These are phyloP conservation scores for Amanita muscaria DNA, from an alignment of 768 basidiomycete genomes.

Conservation along the genomic window DNA sequence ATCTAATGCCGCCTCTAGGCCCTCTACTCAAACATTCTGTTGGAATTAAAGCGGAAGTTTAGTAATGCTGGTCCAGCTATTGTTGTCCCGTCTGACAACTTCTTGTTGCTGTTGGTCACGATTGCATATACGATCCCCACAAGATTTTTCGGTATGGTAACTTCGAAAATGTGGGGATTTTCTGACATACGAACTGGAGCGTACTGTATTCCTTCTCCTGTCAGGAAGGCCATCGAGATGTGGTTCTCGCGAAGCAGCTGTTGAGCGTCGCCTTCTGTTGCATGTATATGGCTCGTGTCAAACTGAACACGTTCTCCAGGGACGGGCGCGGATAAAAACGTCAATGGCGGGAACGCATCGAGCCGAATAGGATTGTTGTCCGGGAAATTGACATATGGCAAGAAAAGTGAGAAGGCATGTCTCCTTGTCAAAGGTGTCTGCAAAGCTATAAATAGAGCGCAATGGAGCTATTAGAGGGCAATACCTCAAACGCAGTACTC, in stretches of 20 bases:
- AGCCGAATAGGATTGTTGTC: not conserved
- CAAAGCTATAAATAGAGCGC: not conserved
- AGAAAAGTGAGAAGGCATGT: slow-evolving; percentile 1
- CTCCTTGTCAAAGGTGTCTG: slow-evolving; percentile 5
- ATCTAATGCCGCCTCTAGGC: too few relatives aligned
- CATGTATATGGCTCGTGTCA: not conserved
- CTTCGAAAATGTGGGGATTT: not conserved
- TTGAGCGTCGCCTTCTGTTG: not conserved
- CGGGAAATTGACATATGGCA: not conserved
- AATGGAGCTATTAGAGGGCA: slow-evolving; percentile 12
- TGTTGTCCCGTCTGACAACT: slow-evolving; percentile 36
- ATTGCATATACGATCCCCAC: slow-evolving; percentile 43
- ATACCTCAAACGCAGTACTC: slow-evolving; percentile 54
- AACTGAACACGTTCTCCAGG: slow-evolving; percentile 2
- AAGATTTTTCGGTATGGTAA: slow-evolving; percentile 27
- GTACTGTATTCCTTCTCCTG: slow-evolving; percentile 5
- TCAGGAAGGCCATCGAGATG: slow-evolving; percentile 7
- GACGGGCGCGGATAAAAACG: not conserved
- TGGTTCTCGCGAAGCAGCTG: not conserved
- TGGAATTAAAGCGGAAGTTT: slow-evolving; percentile 27
- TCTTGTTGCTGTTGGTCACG: slow-evolving; percentile 26
- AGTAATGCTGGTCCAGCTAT: slow-evolving; percentile 51
- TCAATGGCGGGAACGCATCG: not conserved
- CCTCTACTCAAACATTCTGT: slow-evolving; percentile 9
- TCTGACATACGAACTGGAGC: not conserved